Conservation (phyloP, 2,329 filamentous ascomycete genomes). For the Diaporthe eres region DNA sequence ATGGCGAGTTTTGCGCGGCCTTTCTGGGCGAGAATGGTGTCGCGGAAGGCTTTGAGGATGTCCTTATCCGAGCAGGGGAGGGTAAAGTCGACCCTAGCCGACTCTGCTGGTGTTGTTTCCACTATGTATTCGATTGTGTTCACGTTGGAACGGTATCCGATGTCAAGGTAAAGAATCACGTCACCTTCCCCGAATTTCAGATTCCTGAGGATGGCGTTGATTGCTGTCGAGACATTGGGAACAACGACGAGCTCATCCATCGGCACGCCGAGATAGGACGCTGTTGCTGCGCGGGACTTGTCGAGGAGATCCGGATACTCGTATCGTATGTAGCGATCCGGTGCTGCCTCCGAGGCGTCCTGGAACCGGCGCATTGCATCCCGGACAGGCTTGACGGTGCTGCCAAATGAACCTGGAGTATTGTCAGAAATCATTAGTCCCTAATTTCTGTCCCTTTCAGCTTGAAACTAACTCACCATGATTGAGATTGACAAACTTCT, state of each 20-base stretch:
- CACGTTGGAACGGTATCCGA: conserved; percentile 83
- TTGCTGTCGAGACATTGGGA: conserved; percentile 82
- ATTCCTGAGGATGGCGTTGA: conserved; percentile 84
- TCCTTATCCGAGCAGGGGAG: conserved; percentile 81
- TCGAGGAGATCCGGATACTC: conserved; percentile 74
- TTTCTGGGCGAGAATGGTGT: conserved; percentile 69
- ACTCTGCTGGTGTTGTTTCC: conserved; percentile 71
- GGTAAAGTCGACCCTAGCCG: conserved; percentile 66
- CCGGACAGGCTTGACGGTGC: conserved; percentile 76
- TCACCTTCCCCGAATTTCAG: conserved; percentile 77
- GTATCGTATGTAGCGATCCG: conserved; percentile 83
- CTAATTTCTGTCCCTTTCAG: background rate
- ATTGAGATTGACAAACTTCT: background rate
- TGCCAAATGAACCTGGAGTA: conserved; percentile 79
- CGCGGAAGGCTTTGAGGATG: conserved; percentile 73
- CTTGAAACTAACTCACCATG: background rate
- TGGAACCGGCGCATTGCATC: conserved; percentile 75
- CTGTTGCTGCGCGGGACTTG: conserved; percentile 73
- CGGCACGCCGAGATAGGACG: conserved; percentile 75
- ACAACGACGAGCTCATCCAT: conserved; percentile 80
- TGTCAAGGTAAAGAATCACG: conserved; percentile 82
- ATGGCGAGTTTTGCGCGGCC: conserved; percentile 77
- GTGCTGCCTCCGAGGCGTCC: conserved; percentile 74
- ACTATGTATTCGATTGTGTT: conserved; percentile 79
- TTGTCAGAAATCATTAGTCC: background rate